Evolutionary conservation across 139 green algal genomes (phyloP).

Genomic region (Desmodesmus armatus): DNA sequence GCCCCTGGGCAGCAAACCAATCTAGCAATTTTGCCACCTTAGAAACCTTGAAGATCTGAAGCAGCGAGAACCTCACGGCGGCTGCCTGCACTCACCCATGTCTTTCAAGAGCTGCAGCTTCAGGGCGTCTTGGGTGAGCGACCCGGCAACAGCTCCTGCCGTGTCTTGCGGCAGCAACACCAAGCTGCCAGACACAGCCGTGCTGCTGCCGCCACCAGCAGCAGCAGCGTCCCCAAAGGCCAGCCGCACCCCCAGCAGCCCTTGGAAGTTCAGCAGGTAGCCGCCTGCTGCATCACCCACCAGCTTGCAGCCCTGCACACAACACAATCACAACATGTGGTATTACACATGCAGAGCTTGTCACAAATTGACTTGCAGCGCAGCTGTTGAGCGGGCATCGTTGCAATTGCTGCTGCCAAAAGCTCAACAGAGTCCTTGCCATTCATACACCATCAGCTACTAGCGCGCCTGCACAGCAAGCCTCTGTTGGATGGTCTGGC

Average conservation of each 20-base stretch:
- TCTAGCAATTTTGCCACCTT: neutral
- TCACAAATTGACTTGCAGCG: neutral
- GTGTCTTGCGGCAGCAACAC: neutral
- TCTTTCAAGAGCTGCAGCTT: neutral
- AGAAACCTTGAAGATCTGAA: neutral
- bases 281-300: neutral
- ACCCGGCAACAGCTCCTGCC: neutral
- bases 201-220: neutral
- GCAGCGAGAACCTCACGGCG: neutral
- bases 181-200: neutral
- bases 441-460: neutral
- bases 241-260: constrained; percentile 12
- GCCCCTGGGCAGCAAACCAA: neutral
- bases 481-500: neutral
- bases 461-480: neutral
- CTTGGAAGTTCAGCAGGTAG: constrained; percentile 24
- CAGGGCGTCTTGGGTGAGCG: neutral
- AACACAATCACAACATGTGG: neutral
- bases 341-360: neutral
- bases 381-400: neutral
- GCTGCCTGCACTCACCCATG: neutral
- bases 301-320: constrained; percentile 19
- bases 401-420: no score
- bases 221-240: neutral
- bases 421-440: no score